Conservation (phyloP, 192 early-diverging fungal species). For the Gaertneriomyces semiglobifer region DNA sequence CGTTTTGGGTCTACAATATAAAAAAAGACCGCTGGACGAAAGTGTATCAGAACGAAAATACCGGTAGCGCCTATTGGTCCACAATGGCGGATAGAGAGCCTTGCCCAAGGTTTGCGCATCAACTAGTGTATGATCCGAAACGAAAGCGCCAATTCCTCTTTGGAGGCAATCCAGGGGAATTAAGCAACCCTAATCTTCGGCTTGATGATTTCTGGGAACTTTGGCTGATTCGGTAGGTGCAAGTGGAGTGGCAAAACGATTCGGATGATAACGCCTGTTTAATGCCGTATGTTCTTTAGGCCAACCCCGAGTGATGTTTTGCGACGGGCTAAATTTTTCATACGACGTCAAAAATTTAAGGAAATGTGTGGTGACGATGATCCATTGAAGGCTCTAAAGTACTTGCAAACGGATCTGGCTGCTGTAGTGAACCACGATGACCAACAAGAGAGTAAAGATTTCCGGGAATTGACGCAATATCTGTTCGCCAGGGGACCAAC, state of each 20-base stretch:
- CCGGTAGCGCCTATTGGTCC: constrained; percentile 49
- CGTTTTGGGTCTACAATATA: constrained; percentile 74
- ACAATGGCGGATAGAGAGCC: constrained; percentile 61
- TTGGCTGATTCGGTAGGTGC: constrained; percentile 57
- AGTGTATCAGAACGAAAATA: constrained; percentile 68
- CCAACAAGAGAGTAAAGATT: constrained; percentile 42
- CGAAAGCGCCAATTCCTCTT: constrained; percentile 80
- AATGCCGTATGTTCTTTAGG: constrained; percentile 18
- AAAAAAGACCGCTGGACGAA: constrained; percentile 57
- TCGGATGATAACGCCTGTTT: background rate
- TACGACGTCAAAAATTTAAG: constrained; percentile 76
- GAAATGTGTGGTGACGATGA: constrained; percentile 63
- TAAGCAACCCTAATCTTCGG: constrained; percentile 53
- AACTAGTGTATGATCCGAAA: constrained; percentile 78
- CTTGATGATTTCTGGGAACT: constrained; percentile 86
- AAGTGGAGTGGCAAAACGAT: background rate
- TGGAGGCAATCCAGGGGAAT: constrained; percentile 88
- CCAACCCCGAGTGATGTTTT: constrained; percentile 68
- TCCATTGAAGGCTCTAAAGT: constrained; percentile 61
- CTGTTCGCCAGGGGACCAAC: constrained; percentile 45
- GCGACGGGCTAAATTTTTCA: constrained; percentile 66
- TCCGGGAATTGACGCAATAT: constrained; percentile 43
- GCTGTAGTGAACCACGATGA: constrained; percentile 66
- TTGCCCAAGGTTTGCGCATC: constrained; percentile 85
- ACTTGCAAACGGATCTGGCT: constrained; percentile 69